Evolutionary conservation across 2,329 filamentous ascomycete species (phyloP), one percentile per base, ranked within the genome.

Genomic region (Fusarium illudens): DNA sequence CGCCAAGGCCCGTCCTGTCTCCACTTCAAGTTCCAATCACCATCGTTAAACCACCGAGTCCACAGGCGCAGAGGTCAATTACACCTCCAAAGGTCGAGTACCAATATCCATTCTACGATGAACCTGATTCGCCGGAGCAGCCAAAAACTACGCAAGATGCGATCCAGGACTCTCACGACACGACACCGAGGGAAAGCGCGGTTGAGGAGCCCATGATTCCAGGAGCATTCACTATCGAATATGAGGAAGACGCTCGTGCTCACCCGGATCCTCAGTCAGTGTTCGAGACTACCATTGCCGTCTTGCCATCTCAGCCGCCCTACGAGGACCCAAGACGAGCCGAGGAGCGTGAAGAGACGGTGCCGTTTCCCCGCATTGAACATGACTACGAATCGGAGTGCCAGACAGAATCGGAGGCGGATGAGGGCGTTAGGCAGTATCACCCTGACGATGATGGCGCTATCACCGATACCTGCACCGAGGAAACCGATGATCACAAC

Each of bases 81-180:
- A 54, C 73, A 19, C 64, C 65, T 49, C 70, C 74, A 29, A 80
- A 77, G 64, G 74, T 78, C 9, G 81, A 84, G 50, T 86, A 87
- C 68, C 81, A 81, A 57, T 84, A 83, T 62, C 83, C 84, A 1
- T 87, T 86, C 55, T 81, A 83, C 7, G 83, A 86, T 30, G 82
- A 84, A 32, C 72, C 76, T 20, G 75, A 72, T 15, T 71, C 71
- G 8, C 72, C 71, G 1, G 58, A 65, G 30, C 60, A 61, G 20
- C 58, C 59, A 25, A 44, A 55, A 11, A 48, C 50, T 15, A 49
- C 53, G 25, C 50, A 62, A 12, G 54, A 60, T 11, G 37, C 56
- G 17, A 25, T 53, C 27, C 62, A 64, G 36, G 76, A 77, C 36
- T 66, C 66, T 19, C 64, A 72, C 49, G 60, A 68, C n/a, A 53